These are phyloP conservation scores for Dendrobium catenatum DNA, from an alignment of 106 monocot genomes.

Conservation along the genomic window DNA sequence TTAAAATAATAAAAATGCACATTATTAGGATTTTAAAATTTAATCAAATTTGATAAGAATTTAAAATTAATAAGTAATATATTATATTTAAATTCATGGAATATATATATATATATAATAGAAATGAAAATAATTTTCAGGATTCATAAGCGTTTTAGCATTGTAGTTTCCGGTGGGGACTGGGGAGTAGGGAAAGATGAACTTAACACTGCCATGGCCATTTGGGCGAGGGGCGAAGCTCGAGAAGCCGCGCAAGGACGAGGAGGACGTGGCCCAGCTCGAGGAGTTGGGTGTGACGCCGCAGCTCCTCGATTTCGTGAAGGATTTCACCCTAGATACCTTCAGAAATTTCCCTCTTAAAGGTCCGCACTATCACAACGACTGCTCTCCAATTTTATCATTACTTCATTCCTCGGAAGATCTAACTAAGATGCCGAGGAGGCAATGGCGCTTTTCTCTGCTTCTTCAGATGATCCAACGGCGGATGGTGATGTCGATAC, in stretches of 20 bases:
- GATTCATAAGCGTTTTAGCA: too few relatives aligned
- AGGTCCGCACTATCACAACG: slow-evolving; percentile 15
- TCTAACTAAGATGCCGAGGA: background rate
- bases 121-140: too few relatives aligned
- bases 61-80: too few relatives aligned
- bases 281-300: slow-evolving; percentile 73
- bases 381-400: background rate
- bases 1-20: too few relatives aligned
- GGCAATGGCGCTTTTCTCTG: background rate
- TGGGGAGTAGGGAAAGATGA: slow-evolving; percentile 1
- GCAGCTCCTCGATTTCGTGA: slow-evolving; percentile 48
- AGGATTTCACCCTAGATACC: slow-evolving; percentile 53
- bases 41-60: too few relatives aligned
- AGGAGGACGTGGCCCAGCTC: slow-evolving; percentile 8
- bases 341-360: slow-evolving; percentile 61
- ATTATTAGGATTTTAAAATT: too few relatives aligned
- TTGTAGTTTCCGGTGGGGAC: too few relatives aligned
- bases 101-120: too few relatives aligned
- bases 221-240: slow-evolving; percentile 2
- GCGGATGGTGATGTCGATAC: background rate
- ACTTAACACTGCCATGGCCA: slow-evolving; percentile 28
- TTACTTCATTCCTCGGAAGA: background rate
- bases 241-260: background rate
- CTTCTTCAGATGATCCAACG: slow-evolving; percentile 17
- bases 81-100: too few relatives aligned